phyloP scores from a whole-genome alignment of 2,329 filamentous ascomycete species.

The Aspergillus persii region DNA sequence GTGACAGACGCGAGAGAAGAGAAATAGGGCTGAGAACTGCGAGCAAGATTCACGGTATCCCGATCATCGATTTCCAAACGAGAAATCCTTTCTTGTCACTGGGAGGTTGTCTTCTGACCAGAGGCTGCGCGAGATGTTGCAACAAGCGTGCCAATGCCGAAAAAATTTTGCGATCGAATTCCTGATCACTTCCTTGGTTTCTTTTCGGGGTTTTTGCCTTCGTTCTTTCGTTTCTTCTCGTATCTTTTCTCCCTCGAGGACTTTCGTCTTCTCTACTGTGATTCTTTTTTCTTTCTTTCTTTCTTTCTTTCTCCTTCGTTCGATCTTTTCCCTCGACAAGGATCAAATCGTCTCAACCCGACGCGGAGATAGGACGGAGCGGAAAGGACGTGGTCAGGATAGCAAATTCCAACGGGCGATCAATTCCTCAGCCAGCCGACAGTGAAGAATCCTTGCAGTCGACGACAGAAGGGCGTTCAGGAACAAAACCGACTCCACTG shows the following conservation, averaged over 20 bases:
- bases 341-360: conserved; percentile 7
- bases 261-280: conserved; percentile 3
- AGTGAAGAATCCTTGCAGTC: conserved; percentile 16
- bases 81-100: conserved; percentile 14
- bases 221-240: conserved; percentile 7
- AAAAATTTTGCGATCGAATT: conserved; percentile 4
- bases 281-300: conserved; percentile 14
- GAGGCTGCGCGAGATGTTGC: conserved; percentile 5
- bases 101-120: conserved; percentile 13
- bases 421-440: conserved; percentile 10
- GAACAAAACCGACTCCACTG: conserved; percentile 33
- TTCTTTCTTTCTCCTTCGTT: conserved; percentile 15
- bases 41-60: conserved; percentile 29
- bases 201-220: conserved; percentile 3
- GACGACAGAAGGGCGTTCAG: conserved; percentile 18
- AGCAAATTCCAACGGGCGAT: conserved; percentile 2
- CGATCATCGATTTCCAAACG: conserved; percentile 34
- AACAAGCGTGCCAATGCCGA: conserved; percentile 14
- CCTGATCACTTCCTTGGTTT: conserved; percentile 9
- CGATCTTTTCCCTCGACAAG: conserved; percentile 14
- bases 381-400: conserved; percentile 11
- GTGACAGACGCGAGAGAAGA: conserved; percentile 13
- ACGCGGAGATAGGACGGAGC: conserved; percentile 19
- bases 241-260: conserved; percentile 5
- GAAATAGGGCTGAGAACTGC: conserved; percentile 13